phyloP scores from a whole-genome alignment of 2,329 filamentous ascomycete genomes.

The Exophiala lecanii-corni region DNA sequence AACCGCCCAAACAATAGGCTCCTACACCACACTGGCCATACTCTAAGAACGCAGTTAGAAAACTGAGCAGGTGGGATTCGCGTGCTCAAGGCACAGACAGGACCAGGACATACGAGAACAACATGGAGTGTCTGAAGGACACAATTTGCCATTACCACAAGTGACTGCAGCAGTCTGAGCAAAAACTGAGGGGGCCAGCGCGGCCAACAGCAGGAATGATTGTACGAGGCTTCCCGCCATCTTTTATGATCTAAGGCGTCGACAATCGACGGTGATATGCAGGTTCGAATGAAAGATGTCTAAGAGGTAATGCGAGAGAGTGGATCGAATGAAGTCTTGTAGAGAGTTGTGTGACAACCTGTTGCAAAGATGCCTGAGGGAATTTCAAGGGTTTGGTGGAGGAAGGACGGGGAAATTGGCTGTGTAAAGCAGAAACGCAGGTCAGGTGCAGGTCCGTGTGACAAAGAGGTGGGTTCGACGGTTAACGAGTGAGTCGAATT shows the following conservation, averaged over 20 bases:
- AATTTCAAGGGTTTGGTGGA: neutral
- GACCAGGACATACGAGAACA: conserved; percentile 64
- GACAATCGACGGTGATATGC: conserved; percentile 5
- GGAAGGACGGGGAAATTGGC: neutral
- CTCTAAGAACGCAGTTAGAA: conserved; percentile 53
- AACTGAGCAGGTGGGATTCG: no score
- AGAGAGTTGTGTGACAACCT: neutral
- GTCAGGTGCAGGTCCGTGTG: neutral
- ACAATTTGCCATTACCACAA: conserved; percentile 51
- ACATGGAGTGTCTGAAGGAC: conserved; percentile 68
- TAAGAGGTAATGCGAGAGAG: conserved; percentile 2
- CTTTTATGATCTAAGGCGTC: neutral
- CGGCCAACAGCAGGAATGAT: conserved; percentile 14
- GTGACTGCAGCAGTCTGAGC: conserved; percentile 23
- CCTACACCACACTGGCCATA: conserved; percentile 91
- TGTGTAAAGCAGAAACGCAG: neutral
- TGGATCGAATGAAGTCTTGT: neutral
- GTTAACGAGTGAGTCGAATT: neutral
- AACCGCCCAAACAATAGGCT: conserved; percentile 92
- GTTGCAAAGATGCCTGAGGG: conserved; percentile 1
- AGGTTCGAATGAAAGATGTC: conserved; percentile 18
- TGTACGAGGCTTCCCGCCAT: conserved; percentile 19
- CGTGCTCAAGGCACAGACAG: no score
- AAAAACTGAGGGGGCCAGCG: conserved; percentile 25
- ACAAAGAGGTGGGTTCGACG: no score